Base-by-base conservation (phyloP, 805 yeast species). In the Kuraishia capsulata region DNA sequence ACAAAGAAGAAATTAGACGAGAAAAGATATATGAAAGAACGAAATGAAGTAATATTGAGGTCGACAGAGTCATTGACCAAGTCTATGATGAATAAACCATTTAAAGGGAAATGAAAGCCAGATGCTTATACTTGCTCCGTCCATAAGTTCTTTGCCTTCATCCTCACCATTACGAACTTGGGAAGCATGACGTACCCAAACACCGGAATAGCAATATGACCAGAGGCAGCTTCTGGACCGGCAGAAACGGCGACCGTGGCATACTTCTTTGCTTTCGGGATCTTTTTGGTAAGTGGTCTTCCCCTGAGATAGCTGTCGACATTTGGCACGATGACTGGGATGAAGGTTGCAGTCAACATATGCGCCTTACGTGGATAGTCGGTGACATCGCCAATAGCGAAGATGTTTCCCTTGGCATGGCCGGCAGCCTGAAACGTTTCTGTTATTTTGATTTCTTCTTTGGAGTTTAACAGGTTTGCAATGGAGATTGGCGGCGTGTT, bases 371-470 rank as follows among this genome's bases (percentile, higher is more conserved):
- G 44, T 2, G 41, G 40, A 39, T 44, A 48, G 39, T 49, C 46
- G 11, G 44, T 39, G n/a, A 52, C 52, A 43, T 61, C 65, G 11
- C 65, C 66, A 37, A 59, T 47, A 2, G 63, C 57, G 40, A 59
- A 60, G 3, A 59, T 44, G 25, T 48, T 45, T n/a, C 53, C 51
- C 30, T 26, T 40, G 1, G 44, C 13, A 14, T 39, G 36, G 3
- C 43, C 49, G 13, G 23, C 30, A 2, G 49, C 44, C 38, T 49
- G 53, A 35, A 55, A 53, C 1, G 52, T 49, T 5, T 46, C 46
- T 9, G 46, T 29, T 11, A 54, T 46, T 6, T 37, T 35, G 16
- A 47, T 30, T 29, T 44, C 44, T 10, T 42, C 43, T 10, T 35
- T 38, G n/a, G 26, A 36, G 32, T 47, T 44, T 17, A 39, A 36